Base-by-base conservation (phyloP, 768 basidiomycete species). In the Termitomyces sp. region DNA sequence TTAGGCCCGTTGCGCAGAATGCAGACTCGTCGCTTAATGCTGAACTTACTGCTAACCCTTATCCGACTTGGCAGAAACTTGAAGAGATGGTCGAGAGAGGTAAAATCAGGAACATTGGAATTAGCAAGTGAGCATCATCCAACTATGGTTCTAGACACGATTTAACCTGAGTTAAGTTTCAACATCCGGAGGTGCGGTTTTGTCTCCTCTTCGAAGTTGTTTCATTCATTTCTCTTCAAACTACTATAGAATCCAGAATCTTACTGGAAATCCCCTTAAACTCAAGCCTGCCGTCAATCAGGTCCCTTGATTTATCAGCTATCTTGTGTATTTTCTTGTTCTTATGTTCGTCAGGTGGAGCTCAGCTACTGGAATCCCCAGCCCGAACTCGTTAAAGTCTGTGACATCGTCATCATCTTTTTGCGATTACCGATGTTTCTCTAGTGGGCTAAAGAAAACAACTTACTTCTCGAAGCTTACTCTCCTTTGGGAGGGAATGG, bases 1-100 rank as follows among this genome's bases (percentile, higher is more conserved):
- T 5, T 52, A 87, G 85, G 86, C 87, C 86, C 0, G 70, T 88
- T n/a, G 87, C 86, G 27, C 80, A 83, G 64, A 82, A 82, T 61
- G 81, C 84, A 56, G 80, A 76, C 34, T 77, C 74, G 26, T 66
- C 63, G 6, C 59, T 63, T 10, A 72, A 74, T 54, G 69, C 76
- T 42, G 76, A 77, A 5, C 80, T 91, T 5, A 86, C 87, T 5
- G 82, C 80, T 24, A 77, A 91, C 64, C 83, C 88, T 1, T 86
- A 88, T 64, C 85, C 85, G 18, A 91, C 90, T 0, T 92, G 90
- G 90, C 74, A 86, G 67, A 90, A 84, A 60, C 81, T 92, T 48
- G 90, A 92, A 65, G 82, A 87, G 69, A 72, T 90, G 71, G 87
- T 90, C 3, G 82, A 83, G 61, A 86, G 84, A 63, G 91, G 91